Evolutionary conservation across 768 basidiomycete species (phyloP).

Genomic region (Termitomyces eurrhizus): DNA sequence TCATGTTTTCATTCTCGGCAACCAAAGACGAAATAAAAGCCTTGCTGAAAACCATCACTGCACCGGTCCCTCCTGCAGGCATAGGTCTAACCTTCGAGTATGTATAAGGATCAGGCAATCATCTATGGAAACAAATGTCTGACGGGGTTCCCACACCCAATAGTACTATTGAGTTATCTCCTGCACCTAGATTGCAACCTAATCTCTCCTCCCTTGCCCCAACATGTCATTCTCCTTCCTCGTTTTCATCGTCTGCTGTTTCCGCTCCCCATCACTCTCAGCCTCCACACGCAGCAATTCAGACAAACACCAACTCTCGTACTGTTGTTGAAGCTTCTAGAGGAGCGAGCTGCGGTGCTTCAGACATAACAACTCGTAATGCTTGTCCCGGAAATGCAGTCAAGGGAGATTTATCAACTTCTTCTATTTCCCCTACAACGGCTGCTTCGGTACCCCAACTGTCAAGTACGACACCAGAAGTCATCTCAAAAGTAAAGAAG

Average conservation of each 20-base stretch:
- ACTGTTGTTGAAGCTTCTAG: neutral
- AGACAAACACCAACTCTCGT: neutral
- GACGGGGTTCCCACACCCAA: constrained; percentile 1
- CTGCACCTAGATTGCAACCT: constrained; percentile 11
- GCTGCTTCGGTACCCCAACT: neutral
- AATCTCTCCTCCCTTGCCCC: constrained; percentile 16
- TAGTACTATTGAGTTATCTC: neutral
- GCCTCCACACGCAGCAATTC: neutral
- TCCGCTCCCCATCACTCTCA: neutral
- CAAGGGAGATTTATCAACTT: neutral
- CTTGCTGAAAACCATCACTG: constrained; percentile 11
- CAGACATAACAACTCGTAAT: neutral
- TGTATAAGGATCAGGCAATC: neutral
- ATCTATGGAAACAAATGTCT: neutral
- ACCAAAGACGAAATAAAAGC: constrained; percentile 9
- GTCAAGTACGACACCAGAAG: neutral
- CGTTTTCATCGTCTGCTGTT: neutral
- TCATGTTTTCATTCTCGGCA: too few species aligned
- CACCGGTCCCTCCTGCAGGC: neutral
- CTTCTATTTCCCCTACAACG: neutral
- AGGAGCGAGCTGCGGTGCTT: neutral
- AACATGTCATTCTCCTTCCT: constrained; percentile 7
- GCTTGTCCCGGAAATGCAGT: neutral
- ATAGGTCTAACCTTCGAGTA: constrained; percentile 10
- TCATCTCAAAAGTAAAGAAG: constrained; percentile 1